A percentile compares a stretch with the other conserved stretches of the same genome.
Conservation (phyloP, 169 alveolate genomes). For the Perkinsus olseni region DNA sequence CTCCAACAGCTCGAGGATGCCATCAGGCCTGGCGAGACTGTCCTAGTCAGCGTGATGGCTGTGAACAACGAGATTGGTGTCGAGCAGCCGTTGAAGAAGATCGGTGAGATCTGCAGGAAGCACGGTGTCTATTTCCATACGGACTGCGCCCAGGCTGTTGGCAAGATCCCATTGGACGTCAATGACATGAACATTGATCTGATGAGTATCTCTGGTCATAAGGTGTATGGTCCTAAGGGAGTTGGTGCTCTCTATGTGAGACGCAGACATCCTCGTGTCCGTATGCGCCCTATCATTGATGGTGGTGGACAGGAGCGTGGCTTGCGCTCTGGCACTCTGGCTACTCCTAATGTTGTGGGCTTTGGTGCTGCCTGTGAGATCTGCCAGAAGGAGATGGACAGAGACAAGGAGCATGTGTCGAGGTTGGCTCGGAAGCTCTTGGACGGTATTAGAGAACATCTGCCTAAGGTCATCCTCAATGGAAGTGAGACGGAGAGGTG, state of each 20-base stretch:
- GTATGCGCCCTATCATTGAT: constrained; percentile 85
- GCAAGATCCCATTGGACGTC: constrained; percentile 87
- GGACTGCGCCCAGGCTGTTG: constrained; percentile 87
- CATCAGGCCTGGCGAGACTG: constrained; percentile 81
- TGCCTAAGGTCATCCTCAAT: constrained; percentile 37
- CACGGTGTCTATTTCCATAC: constrained; percentile 86
- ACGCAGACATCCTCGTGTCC: constrained; percentile 84
- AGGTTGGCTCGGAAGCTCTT: constrained; percentile 38
- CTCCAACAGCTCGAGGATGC: constrained; percentile 74
- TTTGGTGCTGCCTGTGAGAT: constrained; percentile 91
- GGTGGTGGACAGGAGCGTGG: constrained; percentile 99
- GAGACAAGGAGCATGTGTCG: constrained; percentile 76
- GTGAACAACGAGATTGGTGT: constrained; percentile 97
- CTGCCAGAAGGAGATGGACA: constrained; percentile 79
- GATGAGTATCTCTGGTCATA: constrained; percentile 90
- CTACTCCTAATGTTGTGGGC: constrained; percentile 87
- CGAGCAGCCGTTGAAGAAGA: constrained; percentile 80
- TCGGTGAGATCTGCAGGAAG: constrained; percentile 86
- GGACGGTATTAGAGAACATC: constrained; percentile 17
- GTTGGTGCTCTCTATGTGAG: constrained; percentile 93
- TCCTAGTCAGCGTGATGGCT: constrained; percentile 80
- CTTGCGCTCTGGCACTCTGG: constrained; percentile 89
- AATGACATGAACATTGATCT: constrained; percentile 79
- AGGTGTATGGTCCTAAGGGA: constrained; percentile 99
- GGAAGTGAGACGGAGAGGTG: constrained; percentile 22